Conservation (phyloP, 2,329 filamentous ascomycete species). For the Bipolaris zeicola region DNA sequence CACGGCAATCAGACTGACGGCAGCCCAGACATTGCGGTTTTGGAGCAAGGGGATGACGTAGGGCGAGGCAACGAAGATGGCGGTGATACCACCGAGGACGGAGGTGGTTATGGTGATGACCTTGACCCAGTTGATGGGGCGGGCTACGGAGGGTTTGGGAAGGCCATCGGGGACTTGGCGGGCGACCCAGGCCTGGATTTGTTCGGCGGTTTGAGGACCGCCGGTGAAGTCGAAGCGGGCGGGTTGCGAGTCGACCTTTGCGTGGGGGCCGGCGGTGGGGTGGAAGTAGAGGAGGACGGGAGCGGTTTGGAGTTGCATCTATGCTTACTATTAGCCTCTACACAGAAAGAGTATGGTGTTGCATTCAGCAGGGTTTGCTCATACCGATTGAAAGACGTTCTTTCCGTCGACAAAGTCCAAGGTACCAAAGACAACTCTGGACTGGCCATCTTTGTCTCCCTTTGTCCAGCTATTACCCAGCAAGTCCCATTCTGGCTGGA, state of each 20-base stretch:
- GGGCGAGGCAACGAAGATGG: slow-evolving; percentile 72
- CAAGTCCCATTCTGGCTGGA: slow-evolving; percentile 93
- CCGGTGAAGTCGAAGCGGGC: slow-evolving; percentile 82
- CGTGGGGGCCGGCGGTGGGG: slow-evolving; percentile 81
- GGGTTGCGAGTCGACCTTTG: slow-evolving; percentile 70
- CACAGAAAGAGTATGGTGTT: too few species aligned
- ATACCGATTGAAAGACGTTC: slow-evolving; percentile 83
- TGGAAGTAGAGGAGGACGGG: slow-evolving; percentile 88
- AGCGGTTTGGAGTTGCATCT: slow-evolving; percentile 94
- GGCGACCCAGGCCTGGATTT: slow-evolving; percentile 77
- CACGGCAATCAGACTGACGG: slow-evolving; percentile 83
- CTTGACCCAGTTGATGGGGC: slow-evolving; percentile 86
- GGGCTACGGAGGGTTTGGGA: slow-evolving; percentile 76
- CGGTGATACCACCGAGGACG: slow-evolving; percentile 71
- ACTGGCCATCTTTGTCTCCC: slow-evolving; percentile 76
- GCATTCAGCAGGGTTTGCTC: too few species aligned
- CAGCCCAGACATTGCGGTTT: slow-evolving; percentile 93
- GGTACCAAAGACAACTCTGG: slow-evolving; percentile 77
- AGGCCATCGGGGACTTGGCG: slow-evolving; percentile 71
- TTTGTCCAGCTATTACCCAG: slow-evolving; percentile 85
- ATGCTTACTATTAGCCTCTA: background rate
- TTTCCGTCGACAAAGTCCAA: slow-evolving; percentile 88
- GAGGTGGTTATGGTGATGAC: slow-evolving; percentile 71
- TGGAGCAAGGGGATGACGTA: slow-evolving; percentile 82
- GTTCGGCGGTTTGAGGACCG: slow-evolving; percentile 76